Base-by-base conservation (phyloP, 345 rosid species). In the Bruguiera parviflora region DNA sequence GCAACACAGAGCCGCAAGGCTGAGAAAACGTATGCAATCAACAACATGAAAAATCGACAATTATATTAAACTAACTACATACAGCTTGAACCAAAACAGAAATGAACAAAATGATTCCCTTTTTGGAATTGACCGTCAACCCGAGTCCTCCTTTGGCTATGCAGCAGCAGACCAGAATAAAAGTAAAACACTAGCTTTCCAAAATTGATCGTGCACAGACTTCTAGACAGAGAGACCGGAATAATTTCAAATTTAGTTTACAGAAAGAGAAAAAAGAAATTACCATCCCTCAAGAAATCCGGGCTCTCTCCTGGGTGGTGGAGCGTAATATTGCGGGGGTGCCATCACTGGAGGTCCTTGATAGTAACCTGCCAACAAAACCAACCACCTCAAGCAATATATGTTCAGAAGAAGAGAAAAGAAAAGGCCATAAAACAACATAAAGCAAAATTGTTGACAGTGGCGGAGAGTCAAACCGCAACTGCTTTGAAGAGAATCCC, bases 1-100 rank as follows among this genome's bases (percentile, higher is more conserved):
- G 80, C 93, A 88, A 64, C 93, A 86, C 39, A 88, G 58, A 46
- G 90, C 93, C 18, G 89, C 89, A 53, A 84, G 81, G 76, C 93
- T 88, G 84, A 66, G 24, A 15, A 60, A 60, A 53, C 1, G 27
- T 21, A 24, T 19, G 13, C 27, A 37, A 67, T 25, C 22, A 59
- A 43, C 5, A 2, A 16, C 28, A 57, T 16, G 1, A 24, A 24
- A 8, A 2, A 10, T 16, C 20, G 22, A 22, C 24, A n/a, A 3
- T 11, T 11, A 32, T 20, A 31, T 9, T 0, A 53, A 31, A 18
- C 53, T 29, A 0, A 21, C n/a, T 3, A 13, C 5, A 53, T 2
- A 53, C 8, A 33, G 37, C 37, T 33, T 8, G 37, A 33, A 33
- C 37, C 37, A 33, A 33, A 33, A 33, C 37, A 33, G 16, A 53